Conservation (phyloP, 2,329 filamentous ascomycete genomes). For the Pseudogymnoascus destructans region DNA sequence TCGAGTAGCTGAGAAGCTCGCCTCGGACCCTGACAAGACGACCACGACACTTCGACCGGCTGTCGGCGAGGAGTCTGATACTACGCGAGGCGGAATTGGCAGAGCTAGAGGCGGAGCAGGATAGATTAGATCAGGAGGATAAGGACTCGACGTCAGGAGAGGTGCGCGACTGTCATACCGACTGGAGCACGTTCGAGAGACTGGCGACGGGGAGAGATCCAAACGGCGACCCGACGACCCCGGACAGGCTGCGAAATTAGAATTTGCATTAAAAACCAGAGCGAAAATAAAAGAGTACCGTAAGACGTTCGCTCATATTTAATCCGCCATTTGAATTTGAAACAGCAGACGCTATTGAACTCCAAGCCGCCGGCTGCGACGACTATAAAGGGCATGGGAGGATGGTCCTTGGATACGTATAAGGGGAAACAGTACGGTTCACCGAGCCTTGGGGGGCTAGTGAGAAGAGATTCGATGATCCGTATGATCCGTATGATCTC, state of each 20-base stretch:
- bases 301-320: background rate
- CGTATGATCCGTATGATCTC: conserved; percentile 17
- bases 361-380: conserved; percentile 10
- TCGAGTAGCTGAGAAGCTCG: background rate
- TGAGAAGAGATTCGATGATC: conserved; percentile 13
- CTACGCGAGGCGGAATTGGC: conserved; percentile 9
- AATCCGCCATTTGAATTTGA: background rate
- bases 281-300: conserved; percentile 16
- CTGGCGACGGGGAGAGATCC: background rate
- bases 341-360: conserved; percentile 15
- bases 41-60: conserved; percentile 6
- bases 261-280: conserved; percentile 14
- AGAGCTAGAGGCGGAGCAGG: conserved; percentile 9
- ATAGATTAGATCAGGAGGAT: conserved; percentile 14
- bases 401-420: conserved; percentile 16
- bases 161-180: conserved; percentile 12
- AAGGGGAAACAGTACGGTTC: background rate
- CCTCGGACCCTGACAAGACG: conserved; percentile 3
- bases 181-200: conserved; percentile 13
- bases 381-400: conserved; percentile 16
- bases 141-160: conserved; percentile 7
- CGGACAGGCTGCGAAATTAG: conserved; percentile 10
- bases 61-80: conserved; percentile 11
- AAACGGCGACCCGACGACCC: conserved; percentile 4
- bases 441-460: conserved; percentile 19